Conservation (phyloP, 1,139 yeast species). For the Geotrichum fermentans region DNA sequence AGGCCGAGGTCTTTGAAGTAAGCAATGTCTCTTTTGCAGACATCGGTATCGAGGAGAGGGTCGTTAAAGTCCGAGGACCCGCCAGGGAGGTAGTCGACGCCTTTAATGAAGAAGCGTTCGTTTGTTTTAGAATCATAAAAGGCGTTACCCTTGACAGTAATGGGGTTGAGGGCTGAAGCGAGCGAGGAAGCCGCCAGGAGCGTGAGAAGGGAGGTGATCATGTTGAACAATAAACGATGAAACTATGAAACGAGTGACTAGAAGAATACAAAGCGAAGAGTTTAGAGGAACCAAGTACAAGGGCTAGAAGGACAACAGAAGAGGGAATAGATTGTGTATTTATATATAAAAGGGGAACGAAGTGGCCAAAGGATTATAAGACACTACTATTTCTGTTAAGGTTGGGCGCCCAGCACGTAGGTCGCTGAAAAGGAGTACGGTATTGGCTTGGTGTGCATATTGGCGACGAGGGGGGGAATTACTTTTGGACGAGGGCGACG, state of each 20-base stretch:
- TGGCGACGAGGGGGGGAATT: no score
- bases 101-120: constrained; percentile 73
- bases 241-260: no score
- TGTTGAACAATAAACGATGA: no score
- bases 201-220: not conserved
- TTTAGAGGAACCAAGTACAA: not conserved
- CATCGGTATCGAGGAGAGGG: constrained; percentile 63
- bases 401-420: no score
- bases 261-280: not conserved
- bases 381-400: no score
- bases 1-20: constrained; percentile 67
- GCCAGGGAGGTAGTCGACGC: constrained; percentile 79
- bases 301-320: not conserved
- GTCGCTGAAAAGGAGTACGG: no score
- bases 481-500: no score
- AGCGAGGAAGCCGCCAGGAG: constrained; percentile 9
- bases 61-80: constrained; percentile 54
- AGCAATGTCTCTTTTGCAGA: constrained; percentile 73
- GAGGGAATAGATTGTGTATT: no score
- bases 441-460: no score
- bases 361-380: no score
- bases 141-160: constrained; percentile 45
- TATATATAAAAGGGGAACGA: no score
- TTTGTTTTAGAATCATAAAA: constrained; percentile 64
- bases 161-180: constrained; percentile 17